Evolutionary conservation across 2,329 filamentous ascomycete genomes (phyloP).

Genomic region (Nannizziopsis barbatae): DNA sequence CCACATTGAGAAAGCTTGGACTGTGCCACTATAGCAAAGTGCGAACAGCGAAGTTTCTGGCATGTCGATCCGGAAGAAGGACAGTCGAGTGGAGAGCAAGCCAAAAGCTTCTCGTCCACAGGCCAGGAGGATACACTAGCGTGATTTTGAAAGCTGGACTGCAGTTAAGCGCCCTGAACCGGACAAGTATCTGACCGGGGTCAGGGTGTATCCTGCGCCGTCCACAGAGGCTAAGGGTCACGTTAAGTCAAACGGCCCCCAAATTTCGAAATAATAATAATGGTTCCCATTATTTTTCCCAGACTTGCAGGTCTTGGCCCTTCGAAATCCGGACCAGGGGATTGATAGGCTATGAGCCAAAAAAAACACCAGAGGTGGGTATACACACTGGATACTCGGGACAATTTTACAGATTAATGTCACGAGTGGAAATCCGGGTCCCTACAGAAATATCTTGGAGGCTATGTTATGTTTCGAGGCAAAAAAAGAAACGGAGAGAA

Average conservation of each 20-base stretch:
- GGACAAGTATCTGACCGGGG: slow-evolving; percentile 5
- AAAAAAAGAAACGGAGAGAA: slow-evolving; percentile 3
- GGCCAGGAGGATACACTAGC: neutral
- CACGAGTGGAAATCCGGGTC: neutral
- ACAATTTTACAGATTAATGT: neutral
- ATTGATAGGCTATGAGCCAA: neutral
- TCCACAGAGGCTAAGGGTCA: neutral
- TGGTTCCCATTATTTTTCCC: neutral
- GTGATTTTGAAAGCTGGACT: neutral
- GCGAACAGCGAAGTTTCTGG: slow-evolving; percentile 9
- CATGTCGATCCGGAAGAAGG: slow-evolving; percentile 10
- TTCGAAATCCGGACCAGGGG: neutral
- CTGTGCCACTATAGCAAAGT: slow-evolving; percentile 10
- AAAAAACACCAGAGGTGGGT: neutral
- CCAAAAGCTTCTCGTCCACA: slow-evolving; percentile 4
- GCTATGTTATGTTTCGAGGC: neutral
- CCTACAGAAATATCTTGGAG: neutral
- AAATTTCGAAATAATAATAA: neutral
- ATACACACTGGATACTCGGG: neutral
- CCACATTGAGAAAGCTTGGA: slow-evolving; percentile 11
- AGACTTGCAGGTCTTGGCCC: neutral
- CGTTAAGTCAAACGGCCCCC: slow-evolving; percentile 1
- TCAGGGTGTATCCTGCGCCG: neutral
- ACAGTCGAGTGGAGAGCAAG: neutral
- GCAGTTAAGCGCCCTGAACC: slow-evolving; percentile 7